Conservation (phyloP, 495 filamentous ascomycete species). For the Lasiosphaeriaceae sp. region DNA sequence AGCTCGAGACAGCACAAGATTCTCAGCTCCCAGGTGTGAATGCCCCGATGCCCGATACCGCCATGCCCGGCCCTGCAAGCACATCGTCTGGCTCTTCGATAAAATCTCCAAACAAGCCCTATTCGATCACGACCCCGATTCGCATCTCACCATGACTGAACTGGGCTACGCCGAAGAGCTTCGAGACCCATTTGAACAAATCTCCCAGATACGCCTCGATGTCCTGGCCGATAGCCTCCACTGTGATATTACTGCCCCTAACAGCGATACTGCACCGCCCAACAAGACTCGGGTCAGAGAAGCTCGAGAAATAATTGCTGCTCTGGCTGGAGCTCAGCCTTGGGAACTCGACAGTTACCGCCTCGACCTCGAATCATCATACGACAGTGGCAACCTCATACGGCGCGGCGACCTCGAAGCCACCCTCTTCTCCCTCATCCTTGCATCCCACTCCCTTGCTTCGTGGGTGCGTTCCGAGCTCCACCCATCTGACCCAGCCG, state of each 20-base stretch:
- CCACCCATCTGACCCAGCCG: constrained; percentile 31
- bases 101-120: constrained; percentile 37
- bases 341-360: constrained; percentile 33
- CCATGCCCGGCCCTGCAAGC: constrained; percentile 36
- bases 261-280: constrained; percentile 21
- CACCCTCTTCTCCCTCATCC: constrained; percentile 45
- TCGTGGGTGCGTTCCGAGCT: constrained; percentile 37
- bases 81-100: constrained; percentile 47
- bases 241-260: constrained; percentile 36
- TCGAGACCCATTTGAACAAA: constrained; percentile 38
- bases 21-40: constrained; percentile 37
- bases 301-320: constrained; percentile 41
- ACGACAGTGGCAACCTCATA: constrained; percentile 21
- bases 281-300: constrained; percentile 34
- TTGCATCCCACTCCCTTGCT: constrained; percentile 42
- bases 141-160: constrained; percentile 31
- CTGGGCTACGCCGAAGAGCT: constrained; percentile 39
- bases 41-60: constrained; percentile 31
- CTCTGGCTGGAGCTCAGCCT: constrained; percentile 33
- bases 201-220: constrained; percentile 41
- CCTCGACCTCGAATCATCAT: constrained; percentile 30
- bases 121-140: constrained; percentile 30
- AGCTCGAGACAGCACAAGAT: constrained; percentile 27
- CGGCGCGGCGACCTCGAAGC: constrained; percentile 40
- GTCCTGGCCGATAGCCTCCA: constrained; percentile 42